Evolutionary conservation across 352 stramenopile genomes (phyloP).

Genomic region (Aphanomyces invadans): DNA sequence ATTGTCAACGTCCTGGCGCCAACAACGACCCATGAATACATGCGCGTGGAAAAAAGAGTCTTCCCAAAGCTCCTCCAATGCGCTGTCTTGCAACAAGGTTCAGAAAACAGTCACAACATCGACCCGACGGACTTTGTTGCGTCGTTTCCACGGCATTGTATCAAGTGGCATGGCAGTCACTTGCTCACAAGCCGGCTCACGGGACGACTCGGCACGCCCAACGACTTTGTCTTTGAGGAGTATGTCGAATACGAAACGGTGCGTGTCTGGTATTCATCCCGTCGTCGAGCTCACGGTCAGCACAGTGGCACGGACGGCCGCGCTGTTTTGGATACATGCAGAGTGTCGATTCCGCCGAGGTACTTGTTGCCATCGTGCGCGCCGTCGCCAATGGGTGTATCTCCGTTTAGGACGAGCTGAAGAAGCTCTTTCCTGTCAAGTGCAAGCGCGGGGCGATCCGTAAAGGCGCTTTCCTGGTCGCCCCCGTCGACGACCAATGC

Average conservation of each 20-base stretch:
- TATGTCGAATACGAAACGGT: constrained; percentile 74
- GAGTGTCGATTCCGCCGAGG: constrained; percentile 69
- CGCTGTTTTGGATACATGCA: constrained; percentile 72
- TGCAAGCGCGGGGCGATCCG: constrained; percentile 80
- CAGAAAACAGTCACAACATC: constrained; percentile 15
- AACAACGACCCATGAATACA: constrained; percentile 59
- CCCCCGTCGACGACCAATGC: constrained; percentile 30
- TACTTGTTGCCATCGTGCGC: constrained; percentile 42
- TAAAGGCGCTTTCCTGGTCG: constrained; percentile 69
- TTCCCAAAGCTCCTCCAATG: constrained; percentile 73
- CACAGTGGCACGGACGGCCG: constrained; percentile 39
- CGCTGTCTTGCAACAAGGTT: constrained; percentile 32
- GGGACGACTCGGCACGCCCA: constrained; percentile 68
- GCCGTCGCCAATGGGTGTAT: constrained; percentile 48
- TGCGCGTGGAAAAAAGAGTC: constrained; percentile 72
- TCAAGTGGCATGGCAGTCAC: constrained; percentile 79
- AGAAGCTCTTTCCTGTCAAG: constrained; percentile 31
- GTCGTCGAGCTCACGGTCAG: neutral
- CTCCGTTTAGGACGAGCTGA: neutral
- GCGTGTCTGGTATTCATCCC: no score
- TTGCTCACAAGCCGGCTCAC: constrained; percentile 41
- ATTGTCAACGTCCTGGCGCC: constrained; percentile 78
- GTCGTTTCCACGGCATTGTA: constrained; percentile 58
- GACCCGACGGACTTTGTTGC: constrained; percentile 15
- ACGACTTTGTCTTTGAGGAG: constrained; percentile 84